phyloP scores from a whole-genome alignment of 179 eudicot genomes.

The Heliamphora pulchella region DNA sequence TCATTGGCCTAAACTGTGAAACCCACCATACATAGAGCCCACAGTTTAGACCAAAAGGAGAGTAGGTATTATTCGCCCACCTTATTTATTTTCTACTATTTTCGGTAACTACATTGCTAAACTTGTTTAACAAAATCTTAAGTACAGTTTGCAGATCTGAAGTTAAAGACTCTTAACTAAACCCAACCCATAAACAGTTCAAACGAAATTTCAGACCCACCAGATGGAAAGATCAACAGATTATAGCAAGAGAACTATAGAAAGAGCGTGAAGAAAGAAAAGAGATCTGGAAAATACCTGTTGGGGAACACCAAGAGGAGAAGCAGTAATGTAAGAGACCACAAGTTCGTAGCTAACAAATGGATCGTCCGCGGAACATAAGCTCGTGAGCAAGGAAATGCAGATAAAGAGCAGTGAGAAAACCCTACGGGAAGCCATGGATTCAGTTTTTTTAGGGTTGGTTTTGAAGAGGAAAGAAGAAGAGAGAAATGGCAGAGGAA shows the following conservation, averaged over 20 bases:
- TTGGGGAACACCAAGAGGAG: constrained; percentile 91
- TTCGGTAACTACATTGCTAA: constrained; percentile 27
- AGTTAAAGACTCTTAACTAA: constrained; percentile 23
- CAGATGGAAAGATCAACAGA: constrained; percentile 10
- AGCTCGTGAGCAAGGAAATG: constrained; percentile 36
- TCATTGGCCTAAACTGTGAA: no score
- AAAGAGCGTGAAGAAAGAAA: background rate
- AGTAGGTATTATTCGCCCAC: no score
- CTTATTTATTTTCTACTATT: background rate
- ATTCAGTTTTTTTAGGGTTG: background rate
- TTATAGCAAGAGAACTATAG: background rate
- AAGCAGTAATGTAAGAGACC: constrained; percentile 85
- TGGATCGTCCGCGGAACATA: constrained; percentile 72
- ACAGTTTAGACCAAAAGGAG: no score
- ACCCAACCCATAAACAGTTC: constrained; percentile 26
- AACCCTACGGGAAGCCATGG: constrained; percentile 24
- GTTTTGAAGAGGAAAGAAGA: constrained; percentile 13
- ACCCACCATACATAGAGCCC: no score
- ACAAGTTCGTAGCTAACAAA: constrained; percentile 50
- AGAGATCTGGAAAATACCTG: constrained; percentile 45
- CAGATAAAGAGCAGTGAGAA: constrained; percentile 23
- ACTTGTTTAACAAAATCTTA: background rate
- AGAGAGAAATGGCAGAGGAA: constrained; percentile 17
- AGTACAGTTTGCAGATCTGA: constrained; percentile 53
- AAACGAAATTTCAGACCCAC: constrained; percentile 23